Conservation (phyloP, 805 yeast species). For the Zygoascus flipseniorum region DNA sequence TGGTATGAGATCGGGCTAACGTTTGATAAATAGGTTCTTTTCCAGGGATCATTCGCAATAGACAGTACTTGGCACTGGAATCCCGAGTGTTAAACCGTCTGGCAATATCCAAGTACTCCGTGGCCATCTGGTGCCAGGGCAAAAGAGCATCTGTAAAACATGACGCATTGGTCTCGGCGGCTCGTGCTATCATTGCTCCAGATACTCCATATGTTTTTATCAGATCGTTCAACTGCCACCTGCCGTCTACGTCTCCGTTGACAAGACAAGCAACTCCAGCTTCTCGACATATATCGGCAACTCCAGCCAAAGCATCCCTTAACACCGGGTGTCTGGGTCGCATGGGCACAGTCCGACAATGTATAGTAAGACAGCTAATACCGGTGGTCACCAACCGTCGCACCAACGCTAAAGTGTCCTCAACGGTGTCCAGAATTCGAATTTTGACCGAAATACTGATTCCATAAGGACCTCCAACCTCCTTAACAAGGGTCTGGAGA, state of each 20-base stretch:
- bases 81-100: conserved; percentile 49
- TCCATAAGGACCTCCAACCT: conserved; percentile 68
- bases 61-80: conserved; percentile 73
- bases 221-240: conserved; percentile 45
- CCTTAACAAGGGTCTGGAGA: conserved; percentile 54
- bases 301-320: conserved; percentile 55
- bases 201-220: conserved; percentile 46
- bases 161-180: conserved; percentile 81
- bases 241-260: conserved; percentile 65
- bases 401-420: conserved; percentile 54
- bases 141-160: conserved; percentile 43
- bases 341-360: conserved; percentile 86
- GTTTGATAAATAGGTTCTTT: conserved; percentile 50
- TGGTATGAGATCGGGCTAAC: conserved; percentile 47
- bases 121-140: conserved; percentile 47
- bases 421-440: conserved; percentile 58
- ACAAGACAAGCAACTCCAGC: conserved; percentile 65
- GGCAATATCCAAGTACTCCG: conserved; percentile 51
- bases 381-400: conserved; percentile 62
- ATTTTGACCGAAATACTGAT: conserved; percentile 91
- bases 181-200: conserved; percentile 91
- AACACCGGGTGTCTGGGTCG: conserved; percentile 72
- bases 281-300: conserved; percentile 52
- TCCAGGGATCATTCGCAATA: conserved; percentile 73
- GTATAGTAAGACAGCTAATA: conserved; percentile 75